Base-by-base conservation (phyloP, 768 basidiomycete species). In the Obba rivulosa region DNA sequence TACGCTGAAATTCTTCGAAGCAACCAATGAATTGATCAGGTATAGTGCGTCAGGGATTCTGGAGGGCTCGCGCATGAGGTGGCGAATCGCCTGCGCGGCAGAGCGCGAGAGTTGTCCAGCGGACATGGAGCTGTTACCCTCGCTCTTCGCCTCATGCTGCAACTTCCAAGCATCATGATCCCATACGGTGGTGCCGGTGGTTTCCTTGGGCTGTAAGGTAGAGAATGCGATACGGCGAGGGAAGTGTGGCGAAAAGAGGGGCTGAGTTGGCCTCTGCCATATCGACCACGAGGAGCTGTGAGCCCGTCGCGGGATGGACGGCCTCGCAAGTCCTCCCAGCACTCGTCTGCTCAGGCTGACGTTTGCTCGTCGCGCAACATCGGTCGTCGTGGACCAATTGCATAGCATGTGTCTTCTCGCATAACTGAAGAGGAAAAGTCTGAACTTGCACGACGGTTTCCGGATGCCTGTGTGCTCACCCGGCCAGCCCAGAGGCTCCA, bases 361-460 rank as follows among this genome's bases (percentile, higher is more conserved):
- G 24, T 18, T 34, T 9, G 51, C 44, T 49, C 49, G 47, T 46
- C 67, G 45, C 40, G 69, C 54, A 62, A 68, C 65, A 63, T 70
- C 79, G 73, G 78, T 73, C 62, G 73, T 64, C 58, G 66, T 70
- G 54, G 71, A 73, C 76, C 73, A 77, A 66, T 69, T 76, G 75
- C 82, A 83, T 85, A 72, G 81, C 85, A 87, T 86, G 78, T 72
- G 77, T 66, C 61, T 31, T 31, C 28, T 76, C 61, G 77, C 81
- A 83, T 84, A 60, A 73, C 81, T 77, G 50, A 17, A 16, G 34
- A 21, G 23, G 18, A 44, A 11, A 38, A 14, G 17, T 25, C 28
- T 37, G 45, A 39, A 44, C 40, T 34, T 22, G 34, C 42, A 21
- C 36, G 34, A 23, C 24, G 14, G 17, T 34, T 28, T 23, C 0